Percentiles rank a stretch among this genome's conserved stretches.
These are phyloP conservation scores for Camellia granthamiana DNA, from an alignment of 148 eudicot genomes.

Conservation along the genomic window DNA sequence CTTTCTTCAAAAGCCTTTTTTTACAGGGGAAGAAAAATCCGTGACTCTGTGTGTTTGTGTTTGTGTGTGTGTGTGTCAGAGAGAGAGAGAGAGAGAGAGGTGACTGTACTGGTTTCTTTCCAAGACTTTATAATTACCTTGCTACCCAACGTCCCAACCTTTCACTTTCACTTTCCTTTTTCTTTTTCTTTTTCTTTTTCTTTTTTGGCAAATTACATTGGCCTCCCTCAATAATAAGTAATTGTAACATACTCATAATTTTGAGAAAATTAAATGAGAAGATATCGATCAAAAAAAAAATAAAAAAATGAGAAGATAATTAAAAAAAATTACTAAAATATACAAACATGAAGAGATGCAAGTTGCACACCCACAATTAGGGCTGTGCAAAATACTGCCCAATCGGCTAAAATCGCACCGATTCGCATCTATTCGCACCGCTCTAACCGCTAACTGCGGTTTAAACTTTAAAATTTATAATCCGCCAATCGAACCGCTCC, in stretches of 20 bases:
- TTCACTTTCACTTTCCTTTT: slow-evolving; percentile 22
- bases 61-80: slow-evolving; percentile 9
- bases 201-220: background rate
- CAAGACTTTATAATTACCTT: slow-evolving; percentile 21
- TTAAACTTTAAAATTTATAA: too few species aligned
- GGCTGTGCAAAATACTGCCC: too few species aligned
- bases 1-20: slow-evolving; percentile 21
- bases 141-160: background rate
- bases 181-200: slow-evolving; percentile 23
- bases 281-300: too few species aligned
- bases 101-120: slow-evolving; percentile 24
- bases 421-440: too few species aligned
- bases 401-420: too few species aligned
- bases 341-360: too few species aligned
- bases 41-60: background rate
- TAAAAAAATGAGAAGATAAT: background rate
- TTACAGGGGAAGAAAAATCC: slow-evolving; percentile 17
- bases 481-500: too few species aligned
- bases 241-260: too few species aligned
- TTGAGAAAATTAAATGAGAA: background rate
- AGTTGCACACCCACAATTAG: too few species aligned
- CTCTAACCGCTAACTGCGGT: too few species aligned
- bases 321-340: background rate
- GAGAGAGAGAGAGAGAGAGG: slow-evolving; percentile 22
- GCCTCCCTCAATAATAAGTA: too few species aligned